These are phyloP conservation scores for Coemansia sp. DNA, from an alignment of 192 early-diverging fungal species.

Conservation along the genomic window DNA sequence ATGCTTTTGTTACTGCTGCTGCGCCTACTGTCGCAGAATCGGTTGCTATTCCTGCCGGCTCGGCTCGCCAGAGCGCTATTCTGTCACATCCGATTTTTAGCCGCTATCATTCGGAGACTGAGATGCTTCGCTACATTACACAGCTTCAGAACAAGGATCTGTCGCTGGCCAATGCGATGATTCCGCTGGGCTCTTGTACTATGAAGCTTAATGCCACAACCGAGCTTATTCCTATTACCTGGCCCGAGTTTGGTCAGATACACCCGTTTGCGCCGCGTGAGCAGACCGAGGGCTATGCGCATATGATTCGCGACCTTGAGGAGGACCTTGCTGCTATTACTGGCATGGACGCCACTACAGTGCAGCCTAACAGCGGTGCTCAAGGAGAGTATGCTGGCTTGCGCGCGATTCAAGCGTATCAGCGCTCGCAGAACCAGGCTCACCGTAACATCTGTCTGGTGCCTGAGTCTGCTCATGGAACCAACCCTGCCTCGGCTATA, in stretches of 20 bases:
- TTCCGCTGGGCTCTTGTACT: constrained; percentile 97
- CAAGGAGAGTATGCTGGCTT: constrained; percentile 99
- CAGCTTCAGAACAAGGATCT: constrained; percentile 97
- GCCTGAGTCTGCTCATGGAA: constrained; percentile 98
- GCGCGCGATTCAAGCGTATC: constrained; percentile 91
- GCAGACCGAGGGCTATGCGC: constrained; percentile 91
- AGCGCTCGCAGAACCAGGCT: constrained; percentile 73
- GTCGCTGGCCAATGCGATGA: constrained; percentile 98
- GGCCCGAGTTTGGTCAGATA: constrained; percentile 93
- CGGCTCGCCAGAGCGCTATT: constrained; percentile 73
- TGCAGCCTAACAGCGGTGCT: constrained; percentile 99
- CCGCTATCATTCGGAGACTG: constrained; percentile 95
- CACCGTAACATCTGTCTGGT: constrained; percentile 94
- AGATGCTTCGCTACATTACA: constrained; percentile 96
- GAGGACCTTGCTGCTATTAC: constrained; percentile 88
- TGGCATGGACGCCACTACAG: constrained; percentile 87
- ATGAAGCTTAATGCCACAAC: constrained; percentile 99
- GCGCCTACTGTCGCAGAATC: constrained; percentile 58
- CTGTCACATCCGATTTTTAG: constrained; percentile 94
- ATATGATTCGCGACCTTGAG: constrained; percentile 86
- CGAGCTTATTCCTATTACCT: constrained; percentile 99
- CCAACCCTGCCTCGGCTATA: constrained; percentile 97
- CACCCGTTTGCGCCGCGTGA: constrained; percentile 96
- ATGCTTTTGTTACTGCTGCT: constrained; percentile 48
- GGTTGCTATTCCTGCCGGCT: constrained; percentile 57